phyloP scores from a whole-genome alignment of 2,329 filamentous ascomycete genomes.

The Rhytidhysteron rufulum region DNA sequence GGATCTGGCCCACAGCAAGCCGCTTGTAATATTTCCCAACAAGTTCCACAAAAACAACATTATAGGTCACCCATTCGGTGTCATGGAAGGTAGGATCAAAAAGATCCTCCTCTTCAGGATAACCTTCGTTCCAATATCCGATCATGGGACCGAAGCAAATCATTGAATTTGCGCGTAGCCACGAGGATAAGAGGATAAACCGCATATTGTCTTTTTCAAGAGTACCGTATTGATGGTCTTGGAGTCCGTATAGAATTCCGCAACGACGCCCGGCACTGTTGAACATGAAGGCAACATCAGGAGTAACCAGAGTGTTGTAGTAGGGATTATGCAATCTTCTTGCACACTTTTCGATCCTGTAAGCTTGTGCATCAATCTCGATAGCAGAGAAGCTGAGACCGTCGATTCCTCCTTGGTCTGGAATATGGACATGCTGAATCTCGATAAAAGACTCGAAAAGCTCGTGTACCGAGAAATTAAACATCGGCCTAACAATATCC shows the following conservation, averaged over 20 bases:
- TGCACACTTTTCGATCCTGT: background rate
- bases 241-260: background rate
- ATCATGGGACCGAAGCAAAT: background rate
- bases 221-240: background rate
- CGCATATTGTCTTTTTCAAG: background rate
- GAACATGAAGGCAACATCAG: background rate
- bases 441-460: background rate
- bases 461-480: background rate
- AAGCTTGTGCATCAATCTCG: background rate
- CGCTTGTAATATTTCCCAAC: too few relatives aligned
- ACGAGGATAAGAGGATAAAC: background rate
- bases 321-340: background rate
- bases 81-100: too few relatives aligned
- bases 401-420: background rate
- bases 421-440: background rate
- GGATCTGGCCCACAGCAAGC: too few relatives aligned
- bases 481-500: background rate
- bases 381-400: background rate
- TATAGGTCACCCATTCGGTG: too few relatives aligned
- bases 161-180: background rate
- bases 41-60: too few relatives aligned
- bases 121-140: background rate
- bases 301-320: background rate
- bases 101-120: background rate
- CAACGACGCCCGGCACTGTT: background rate